Percentiles rank a stretch among this genome's conserved stretches.
Evolutionary conservation across 148 eudicot species (phyloP).

Genomic region (Salicornia ramosissima): DNA sequence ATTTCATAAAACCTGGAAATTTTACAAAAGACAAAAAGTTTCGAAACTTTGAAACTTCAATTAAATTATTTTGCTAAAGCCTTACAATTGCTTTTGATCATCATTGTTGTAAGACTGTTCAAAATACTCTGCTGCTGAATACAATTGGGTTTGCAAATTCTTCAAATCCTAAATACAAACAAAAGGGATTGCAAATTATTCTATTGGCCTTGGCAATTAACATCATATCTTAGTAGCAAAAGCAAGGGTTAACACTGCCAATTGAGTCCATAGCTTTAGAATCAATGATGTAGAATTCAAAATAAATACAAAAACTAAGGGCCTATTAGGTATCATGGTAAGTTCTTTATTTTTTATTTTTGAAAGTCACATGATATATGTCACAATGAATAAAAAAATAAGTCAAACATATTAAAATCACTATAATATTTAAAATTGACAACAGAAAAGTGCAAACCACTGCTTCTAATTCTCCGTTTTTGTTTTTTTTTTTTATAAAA

Average conservation of each 20-base stretch:
- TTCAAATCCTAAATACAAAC: conserved; percentile 64
- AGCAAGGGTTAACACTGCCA: not conserved
- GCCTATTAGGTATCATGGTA: too few species aligned
- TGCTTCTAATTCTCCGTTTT: too few species aligned
- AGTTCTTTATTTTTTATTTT: too few species aligned
- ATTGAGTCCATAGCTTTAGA: not conserved
- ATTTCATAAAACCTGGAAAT: conserved; percentile 20
- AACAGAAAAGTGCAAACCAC: too few species aligned
- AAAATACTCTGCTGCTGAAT: conserved; percentile 94
- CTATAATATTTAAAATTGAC: too few species aligned
- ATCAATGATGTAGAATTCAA: not conserved
- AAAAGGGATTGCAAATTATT: conserved; percentile 14
- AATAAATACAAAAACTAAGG: too few species aligned
- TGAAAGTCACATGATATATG: too few species aligned
- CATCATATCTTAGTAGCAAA: not conserved
- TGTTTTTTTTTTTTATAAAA: too few species aligned
- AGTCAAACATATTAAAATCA: too few species aligned
- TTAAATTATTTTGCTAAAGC: not conserved
- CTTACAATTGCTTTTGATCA: conserved; percentile 83
- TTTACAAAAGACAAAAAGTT: not conserved
- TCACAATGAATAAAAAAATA: too few species aligned
- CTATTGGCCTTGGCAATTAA: not conserved
- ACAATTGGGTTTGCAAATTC: conserved; percentile 76
- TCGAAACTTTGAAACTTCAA: not conserved
- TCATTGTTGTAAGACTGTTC: conserved; percentile 71